phyloP scores from a whole-genome alignment of 2,329 filamentous ascomycete species.

The Rhinocladiella similis region DNA sequence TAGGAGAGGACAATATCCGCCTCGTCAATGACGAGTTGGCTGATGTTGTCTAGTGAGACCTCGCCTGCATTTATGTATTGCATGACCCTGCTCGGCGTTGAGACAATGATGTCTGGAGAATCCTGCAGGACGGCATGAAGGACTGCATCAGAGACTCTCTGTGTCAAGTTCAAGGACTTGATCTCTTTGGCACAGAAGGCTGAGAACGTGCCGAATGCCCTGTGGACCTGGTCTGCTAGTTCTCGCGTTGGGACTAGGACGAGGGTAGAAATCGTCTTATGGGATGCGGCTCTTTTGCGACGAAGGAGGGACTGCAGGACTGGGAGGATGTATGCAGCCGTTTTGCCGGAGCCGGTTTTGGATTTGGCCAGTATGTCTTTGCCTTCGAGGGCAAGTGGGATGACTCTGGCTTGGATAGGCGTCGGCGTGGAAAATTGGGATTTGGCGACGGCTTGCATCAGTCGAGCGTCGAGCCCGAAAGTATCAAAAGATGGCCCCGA shows the following conservation, averaged over 20 bases:
- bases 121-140: constrained; percentile 83
- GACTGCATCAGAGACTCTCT: constrained; percentile 86
- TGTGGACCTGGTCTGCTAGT: constrained; percentile 86
- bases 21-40: constrained; percentile 86
- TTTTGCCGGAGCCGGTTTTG: constrained; percentile 96
- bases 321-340: constrained; percentile 89
- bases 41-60: constrained; percentile 69
- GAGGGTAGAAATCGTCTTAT: constrained; percentile 49
- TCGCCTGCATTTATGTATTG: constrained; percentile 73
- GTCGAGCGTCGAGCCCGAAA: constrained; percentile 77
- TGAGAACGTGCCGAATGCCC: constrained; percentile 73
- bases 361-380: constrained; percentile 89
- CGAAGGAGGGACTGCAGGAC: constrained; percentile 82
- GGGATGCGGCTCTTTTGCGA: constrained; percentile 59
- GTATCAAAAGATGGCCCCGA: constrained; percentile 63
- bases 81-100: constrained; percentile 82
- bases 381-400: constrained; percentile 83
- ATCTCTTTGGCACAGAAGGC: constrained; percentile 84
- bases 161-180: constrained; percentile 79
- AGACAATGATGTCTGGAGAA: constrained; percentile 83
- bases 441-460: constrained; percentile 81
- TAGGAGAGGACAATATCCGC: constrained; percentile 92
- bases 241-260: constrained; percentile 94
- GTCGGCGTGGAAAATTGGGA: constrained; percentile 85
- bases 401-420: constrained; percentile 81